Conservation (phyloP, 371 early-diverging fungal genomes). For the Coemansia sp. region DNA sequence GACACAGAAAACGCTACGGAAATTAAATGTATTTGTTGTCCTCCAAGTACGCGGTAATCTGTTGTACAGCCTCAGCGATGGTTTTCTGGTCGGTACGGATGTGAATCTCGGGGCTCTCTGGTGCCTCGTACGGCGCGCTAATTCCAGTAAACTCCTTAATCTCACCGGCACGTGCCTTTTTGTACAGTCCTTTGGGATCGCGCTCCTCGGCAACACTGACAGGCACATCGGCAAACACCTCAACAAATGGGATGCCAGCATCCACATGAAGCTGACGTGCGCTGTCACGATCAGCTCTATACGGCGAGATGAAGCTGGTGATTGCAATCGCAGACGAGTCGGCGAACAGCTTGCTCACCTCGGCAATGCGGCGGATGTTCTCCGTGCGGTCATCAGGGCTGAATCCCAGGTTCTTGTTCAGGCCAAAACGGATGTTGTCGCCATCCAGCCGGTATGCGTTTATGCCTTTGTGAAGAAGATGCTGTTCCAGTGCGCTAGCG, state of each 20-base stretch:
- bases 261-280: slow-evolving; percentile 73
- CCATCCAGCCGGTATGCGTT: slow-evolving; percentile 89
- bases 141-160: slow-evolving; percentile 95
- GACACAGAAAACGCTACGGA: not conserved
- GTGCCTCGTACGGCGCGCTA: slow-evolving; percentile 89
- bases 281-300: slow-evolving; percentile 74
- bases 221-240: slow-evolving; percentile 83
- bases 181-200: slow-evolving; percentile 95
- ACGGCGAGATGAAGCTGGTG: slow-evolving; percentile 91
- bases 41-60: slow-evolving; percentile 34
- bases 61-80: slow-evolving; percentile 54
- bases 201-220: slow-evolving; percentile 84
- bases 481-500: slow-evolving; percentile 86
- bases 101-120: slow-evolving; percentile 79
- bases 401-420: slow-evolving; percentile 92
- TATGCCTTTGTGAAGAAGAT: slow-evolving; percentile 69
- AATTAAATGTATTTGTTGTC: slow-evolving; percentile 15
- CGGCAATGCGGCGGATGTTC: slow-evolving; percentile 91
- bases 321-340: slow-evolving; percentile 78
- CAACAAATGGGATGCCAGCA: slow-evolving; percentile 39
- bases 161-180: slow-evolving; percentile 89
- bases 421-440: slow-evolving; percentile 92
- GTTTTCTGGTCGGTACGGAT: slow-evolving; percentile 70
- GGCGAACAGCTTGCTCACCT: slow-evolving; percentile 89
- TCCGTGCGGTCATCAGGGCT: slow-evolving; percentile 88